These are phyloP conservation scores for Litchi chinensis DNA, from an alignment of 345 rosid genomes.

Conservation along the genomic window DNA sequence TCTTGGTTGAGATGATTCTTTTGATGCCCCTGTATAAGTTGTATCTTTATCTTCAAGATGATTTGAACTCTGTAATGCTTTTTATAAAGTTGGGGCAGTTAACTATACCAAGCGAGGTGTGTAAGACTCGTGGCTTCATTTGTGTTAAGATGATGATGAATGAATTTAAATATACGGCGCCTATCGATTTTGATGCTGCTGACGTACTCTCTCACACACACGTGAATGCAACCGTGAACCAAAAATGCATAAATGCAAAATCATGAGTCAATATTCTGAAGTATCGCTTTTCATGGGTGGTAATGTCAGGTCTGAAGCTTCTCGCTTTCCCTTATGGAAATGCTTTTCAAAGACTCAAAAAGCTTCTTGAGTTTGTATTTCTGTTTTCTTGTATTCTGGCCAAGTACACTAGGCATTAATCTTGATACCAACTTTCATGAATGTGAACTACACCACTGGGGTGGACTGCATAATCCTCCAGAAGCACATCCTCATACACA, in stretches of 20 bases:
- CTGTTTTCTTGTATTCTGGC: too few species aligned
- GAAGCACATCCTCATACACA: too few species aligned
- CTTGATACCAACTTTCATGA: background rate
- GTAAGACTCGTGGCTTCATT: background rate
- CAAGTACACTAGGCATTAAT: too few species aligned
- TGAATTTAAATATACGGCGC: background rate
- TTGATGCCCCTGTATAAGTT: conserved; percentile 2
- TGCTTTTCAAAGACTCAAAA: background rate
- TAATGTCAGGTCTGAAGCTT: background rate
- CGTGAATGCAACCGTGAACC: too few species aligned
- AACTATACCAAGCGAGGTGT: background rate
- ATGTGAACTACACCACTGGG: background rate
- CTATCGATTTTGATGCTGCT: background rate
- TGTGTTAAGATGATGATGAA: background rate
- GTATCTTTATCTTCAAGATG: background rate
- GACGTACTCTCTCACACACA: background rate
- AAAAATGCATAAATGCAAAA: too few species aligned
- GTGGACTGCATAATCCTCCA: background rate
- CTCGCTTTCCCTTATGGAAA: background rate
- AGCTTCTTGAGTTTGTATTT: too few species aligned
- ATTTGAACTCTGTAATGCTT: background rate
- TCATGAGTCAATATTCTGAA: too few species aligned
- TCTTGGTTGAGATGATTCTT: background rate
- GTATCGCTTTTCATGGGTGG: background rate
- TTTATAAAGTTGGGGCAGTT: background rate